phyloP scores from a whole-genome alignment of 2,329 filamentous ascomycete species.

The Arthrobotrys entomopaga region DNA sequence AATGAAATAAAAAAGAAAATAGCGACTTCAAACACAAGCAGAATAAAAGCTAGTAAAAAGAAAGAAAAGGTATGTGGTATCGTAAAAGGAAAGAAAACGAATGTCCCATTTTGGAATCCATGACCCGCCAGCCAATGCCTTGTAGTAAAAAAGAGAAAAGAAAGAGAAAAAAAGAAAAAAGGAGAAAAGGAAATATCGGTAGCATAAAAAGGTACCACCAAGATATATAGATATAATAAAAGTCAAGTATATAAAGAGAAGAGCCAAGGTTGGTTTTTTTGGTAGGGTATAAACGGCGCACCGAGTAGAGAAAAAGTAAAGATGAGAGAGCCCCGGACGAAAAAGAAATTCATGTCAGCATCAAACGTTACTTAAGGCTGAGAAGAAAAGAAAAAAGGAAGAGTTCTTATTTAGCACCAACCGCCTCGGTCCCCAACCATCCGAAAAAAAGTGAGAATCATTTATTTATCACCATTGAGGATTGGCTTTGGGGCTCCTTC shows the following conservation, averaged over 20 bases:
- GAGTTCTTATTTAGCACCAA: constrained; percentile 15
- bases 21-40: not conserved
- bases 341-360: constrained; percentile 53
- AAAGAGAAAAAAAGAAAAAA: not conserved
- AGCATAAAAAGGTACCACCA: not conserved
- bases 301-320: constrained; percentile 21
- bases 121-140: constrained; percentile 16
- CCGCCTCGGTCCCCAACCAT: not conserved
- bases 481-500: constrained; percentile 43
- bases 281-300: constrained; percentile 33
- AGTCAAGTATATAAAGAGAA: constrained; percentile 10
- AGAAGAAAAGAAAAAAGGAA: constrained; percentile 11
- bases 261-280: constrained; percentile 4
- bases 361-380: constrained; percentile 45
- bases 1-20: constrained; percentile 17
- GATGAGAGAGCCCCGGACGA: constrained; percentile 31
- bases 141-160: constrained; percentile 18
- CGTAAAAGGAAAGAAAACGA: constrained; percentile 39
- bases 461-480: constrained; percentile 50
- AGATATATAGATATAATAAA: constrained; percentile 11
- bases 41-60: constrained; percentile 12
- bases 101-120: constrained; percentile 39
- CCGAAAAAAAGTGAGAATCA: constrained; percentile 21
- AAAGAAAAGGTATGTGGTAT: constrained; percentile 39
- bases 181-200: not conserved